phyloP scores from a whole-genome alignment of 805 yeast species.

The Torulaspora maleeae region DNA sequence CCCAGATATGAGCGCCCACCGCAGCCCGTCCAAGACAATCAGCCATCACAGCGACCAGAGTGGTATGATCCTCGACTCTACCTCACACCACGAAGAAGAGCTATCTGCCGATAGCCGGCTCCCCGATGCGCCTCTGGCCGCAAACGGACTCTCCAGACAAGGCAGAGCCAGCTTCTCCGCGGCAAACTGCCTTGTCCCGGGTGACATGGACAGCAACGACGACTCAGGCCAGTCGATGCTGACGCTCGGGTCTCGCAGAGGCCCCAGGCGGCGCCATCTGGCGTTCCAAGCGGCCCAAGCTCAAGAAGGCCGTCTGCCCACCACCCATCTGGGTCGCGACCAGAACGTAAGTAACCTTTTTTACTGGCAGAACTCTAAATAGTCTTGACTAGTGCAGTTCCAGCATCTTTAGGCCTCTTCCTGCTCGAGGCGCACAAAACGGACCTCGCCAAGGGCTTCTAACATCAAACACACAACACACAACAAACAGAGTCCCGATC shows the following conservation, averaged over 20 bases:
- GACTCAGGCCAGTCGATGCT: conserved; percentile 3
- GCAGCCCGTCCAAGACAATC: conserved; percentile 5
- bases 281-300: background rate
- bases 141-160: background rate
- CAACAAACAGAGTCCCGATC: background rate
- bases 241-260: conserved; percentile 9
- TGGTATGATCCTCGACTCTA: conserved; percentile 13
- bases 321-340: conserved; percentile 2
- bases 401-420: too few relatives aligned
- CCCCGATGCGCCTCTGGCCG: too few relatives aligned
- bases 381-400: background rate
- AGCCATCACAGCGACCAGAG: conserved; percentile 8
- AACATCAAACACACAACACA: background rate
- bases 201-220: conserved; percentile 2
- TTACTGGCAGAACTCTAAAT: conserved; percentile 23
- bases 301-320: background rate
- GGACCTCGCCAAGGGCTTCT: background rate
- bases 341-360: conserved; percentile 15
- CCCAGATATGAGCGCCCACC: conserved; percentile 13
- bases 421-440: conserved; percentile 1
- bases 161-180: too few relatives aligned
- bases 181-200: background rate
- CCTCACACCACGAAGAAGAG: conserved; percentile 4
- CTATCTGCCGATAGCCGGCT: background rate
- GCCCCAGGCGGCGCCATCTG: conserved; percentile 11